Base-by-base conservation (phyloP, 1,284 basidiomycete genomes). In the Sporisorium sorghi region DNA sequence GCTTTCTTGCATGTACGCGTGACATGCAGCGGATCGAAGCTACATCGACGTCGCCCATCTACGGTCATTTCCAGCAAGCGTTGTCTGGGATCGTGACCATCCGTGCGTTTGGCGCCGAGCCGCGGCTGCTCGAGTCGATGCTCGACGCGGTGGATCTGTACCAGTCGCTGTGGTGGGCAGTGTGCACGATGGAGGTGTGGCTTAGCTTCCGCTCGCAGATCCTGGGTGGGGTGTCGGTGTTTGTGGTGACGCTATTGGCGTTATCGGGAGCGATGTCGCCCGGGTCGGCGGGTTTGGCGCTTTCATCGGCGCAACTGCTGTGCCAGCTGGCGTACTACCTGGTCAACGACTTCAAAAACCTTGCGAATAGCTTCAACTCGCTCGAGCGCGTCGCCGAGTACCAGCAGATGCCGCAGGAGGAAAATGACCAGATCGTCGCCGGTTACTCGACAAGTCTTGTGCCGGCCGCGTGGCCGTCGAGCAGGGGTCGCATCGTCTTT, bases 361-460 rank as follows among this genome's bases (percentile, higher is more conserved):
- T 84, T 12, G 69, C 77, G 5, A 77, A 78, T 28, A 72, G 74
- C 44, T 64, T 84, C 91, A 92, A 92, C 85, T 89, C 89, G 8
- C 91, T 96, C 7, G 94, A 97, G 85, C 90, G 94, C 62, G 88
- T 95, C 8, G 89, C 92, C 5, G 94, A 96, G 86, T 96, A 95
- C 81, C 88, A 95, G 19, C 88, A 91, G 55, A 87, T 95, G n/a
- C 91, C 92, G 0, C 91, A 92, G 80, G 94, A 95, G 82, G 90
- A 93, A 5, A 42, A 30, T 24, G 21, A 72, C 24, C 32, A 52
- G n/a, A 40, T 58, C 15, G 39, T 54, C 1, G 59, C 56, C 2
- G 58, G 48, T 0, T 58, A 64, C 50, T 46, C 58, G 10, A 26
- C 26, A 0, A 37, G 24, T 10, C 46, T 39, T 3, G 71, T 80